Conservation (phyloP, 2,329 filamentous ascomycete species). For the Capronia epimyces region DNA sequence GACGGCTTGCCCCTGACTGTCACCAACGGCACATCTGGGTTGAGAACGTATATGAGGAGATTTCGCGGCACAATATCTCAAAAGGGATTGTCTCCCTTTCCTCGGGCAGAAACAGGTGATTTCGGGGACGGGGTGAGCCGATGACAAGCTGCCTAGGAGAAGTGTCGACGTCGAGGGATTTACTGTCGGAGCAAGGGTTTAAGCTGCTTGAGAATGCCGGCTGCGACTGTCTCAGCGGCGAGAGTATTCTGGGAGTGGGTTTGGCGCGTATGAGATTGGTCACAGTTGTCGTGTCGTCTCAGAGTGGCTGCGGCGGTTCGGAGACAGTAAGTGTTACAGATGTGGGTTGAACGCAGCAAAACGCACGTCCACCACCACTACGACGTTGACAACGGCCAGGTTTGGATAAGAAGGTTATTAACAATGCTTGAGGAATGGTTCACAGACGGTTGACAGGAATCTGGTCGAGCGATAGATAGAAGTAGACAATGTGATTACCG, state of each 20-base stretch:
- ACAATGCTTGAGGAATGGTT: neutral
- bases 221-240: conserved; percentile 19
- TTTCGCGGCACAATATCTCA: conserved; percentile 5
- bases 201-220: conserved; percentile 9
- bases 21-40: conserved; percentile 19
- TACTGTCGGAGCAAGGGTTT: conserved; percentile 17
- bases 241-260: conserved; percentile 13
- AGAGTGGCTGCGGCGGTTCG: conserved; percentile 22
- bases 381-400: neutral
- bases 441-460: neutral
- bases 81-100: conserved; percentile 6
- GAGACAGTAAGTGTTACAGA: conserved; percentile 26
- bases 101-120: conserved; percentile 16
- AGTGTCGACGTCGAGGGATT: conserved; percentile 12
- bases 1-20: conserved; percentile 20
- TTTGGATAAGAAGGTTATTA: no score
- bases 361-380: neutral
- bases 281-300: conserved; percentile 18
- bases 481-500: conserved; percentile 7
- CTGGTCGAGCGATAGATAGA: neutral
- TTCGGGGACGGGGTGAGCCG: conserved; percentile 21
- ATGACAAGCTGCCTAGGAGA: conserved; percentile 7
- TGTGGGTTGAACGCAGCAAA: conserved; percentile 14
- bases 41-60: conserved; percentile 19
- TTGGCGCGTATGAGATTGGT: conserved; percentile 27